Evolutionary conservation across 306 rosid genomes (phyloP), one percentile per base, ranked within the genome.

Genomic region (Medicago lupulina): DNA sequence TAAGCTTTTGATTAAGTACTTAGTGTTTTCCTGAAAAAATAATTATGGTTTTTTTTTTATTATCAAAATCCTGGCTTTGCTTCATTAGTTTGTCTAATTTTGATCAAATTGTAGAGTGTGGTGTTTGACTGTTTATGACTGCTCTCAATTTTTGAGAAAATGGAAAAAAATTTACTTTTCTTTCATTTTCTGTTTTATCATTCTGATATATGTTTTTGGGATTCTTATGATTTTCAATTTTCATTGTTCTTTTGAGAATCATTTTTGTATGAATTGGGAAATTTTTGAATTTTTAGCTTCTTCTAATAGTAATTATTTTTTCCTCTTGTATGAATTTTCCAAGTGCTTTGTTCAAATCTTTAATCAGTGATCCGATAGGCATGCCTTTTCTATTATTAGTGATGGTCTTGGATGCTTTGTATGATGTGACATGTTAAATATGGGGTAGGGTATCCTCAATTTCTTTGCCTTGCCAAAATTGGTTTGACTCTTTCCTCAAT

Each of bases 381-480:
- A 60, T 73, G 38, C 21, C 13, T 25, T 21, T 55, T 59, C 55
- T 67, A 49, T 65, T 59, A 59, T 40, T 73, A 50, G 66, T 58
- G 12, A 58, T 58, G 39, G 64, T 47, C 31, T 54, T 17, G 64
- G 60, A n/a, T 77, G 68, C 62, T 84, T 70, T 67, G 25, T 46
- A 36, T 74, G 43, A 76, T 74, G 41, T 77, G 49, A 62, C 64
- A 49, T 61, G 67, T 53, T 38, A 28, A 3, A 54, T 74, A 69
- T 58, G 36, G 64, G 64, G 39, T 58, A 58, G 57, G 21, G 17
- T 31, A 51, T 74, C 21, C 58, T 50, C 59, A 62, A 28, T 63
- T 68, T 78, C 51, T 51, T 76, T 71, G 41, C 41, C 70, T 65
- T 70, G 55, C 64, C 46, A 66, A 74, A 66, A 82, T 66, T 67